Conservation (phyloP, 2,329 filamentous ascomycete species). For the Thielaviopsis musarum region DNA sequence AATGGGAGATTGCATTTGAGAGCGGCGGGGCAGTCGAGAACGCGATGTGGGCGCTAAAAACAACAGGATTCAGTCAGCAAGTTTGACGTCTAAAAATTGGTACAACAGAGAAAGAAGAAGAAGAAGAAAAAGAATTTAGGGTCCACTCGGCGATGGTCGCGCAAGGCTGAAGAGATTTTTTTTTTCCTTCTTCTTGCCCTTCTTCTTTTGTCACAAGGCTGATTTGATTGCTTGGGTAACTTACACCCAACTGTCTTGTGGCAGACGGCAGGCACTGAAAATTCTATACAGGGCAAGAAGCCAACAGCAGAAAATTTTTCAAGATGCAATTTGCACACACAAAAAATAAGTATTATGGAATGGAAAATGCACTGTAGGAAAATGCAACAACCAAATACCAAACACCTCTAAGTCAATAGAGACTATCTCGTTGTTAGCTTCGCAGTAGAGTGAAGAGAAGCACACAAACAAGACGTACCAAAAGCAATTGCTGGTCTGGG, state of each 20-base stretch:
- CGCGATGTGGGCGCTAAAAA: neutral
- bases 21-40: neutral
- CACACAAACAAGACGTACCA: neutral
- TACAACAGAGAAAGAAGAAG: neutral
- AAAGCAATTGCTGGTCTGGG: neutral
- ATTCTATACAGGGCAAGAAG: neutral
- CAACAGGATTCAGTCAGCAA: neutral
- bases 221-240: neutral
- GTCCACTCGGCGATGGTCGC: neutral
- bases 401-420: no score
- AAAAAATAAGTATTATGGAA: neutral
- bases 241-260: neutral
- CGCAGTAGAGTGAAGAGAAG: neutral
- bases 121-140: neutral
- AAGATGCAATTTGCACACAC: neutral
- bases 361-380: no score
- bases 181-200: neutral
- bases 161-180: neutral
- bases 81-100: neutral
- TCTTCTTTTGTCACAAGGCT: neutral
- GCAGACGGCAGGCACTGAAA: neutral
- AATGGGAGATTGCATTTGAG: constrained; percentile 14
- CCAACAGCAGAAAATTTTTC: neutral
- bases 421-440: neutral
- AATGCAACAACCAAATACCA: no score